Conservation (phyloP, 345 rosid genomes). For the Syzygium jambos region DNA sequence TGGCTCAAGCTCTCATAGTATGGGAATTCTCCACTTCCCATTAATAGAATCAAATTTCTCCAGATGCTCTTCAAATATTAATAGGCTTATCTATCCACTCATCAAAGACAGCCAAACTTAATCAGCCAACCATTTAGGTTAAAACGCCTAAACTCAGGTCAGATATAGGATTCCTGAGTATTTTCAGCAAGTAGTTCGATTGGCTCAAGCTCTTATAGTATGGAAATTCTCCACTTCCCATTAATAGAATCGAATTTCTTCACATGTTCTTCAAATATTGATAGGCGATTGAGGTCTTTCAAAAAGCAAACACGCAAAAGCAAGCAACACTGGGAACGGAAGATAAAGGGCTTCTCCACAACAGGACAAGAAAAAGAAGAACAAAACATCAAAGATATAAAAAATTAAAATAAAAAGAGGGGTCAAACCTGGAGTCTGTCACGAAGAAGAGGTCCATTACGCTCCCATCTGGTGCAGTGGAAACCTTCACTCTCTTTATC, state of each 20-base stretch:
- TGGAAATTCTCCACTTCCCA: not conserved
- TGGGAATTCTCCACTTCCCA: too few species aligned
- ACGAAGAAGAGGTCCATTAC: conserved; percentile 62
- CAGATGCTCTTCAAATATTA: too few species aligned
- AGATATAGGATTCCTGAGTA: not conserved
- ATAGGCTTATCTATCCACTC: not conserved
- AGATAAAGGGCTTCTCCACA: not conserved
- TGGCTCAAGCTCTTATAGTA: not conserved
- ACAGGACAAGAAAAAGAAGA: not conserved
- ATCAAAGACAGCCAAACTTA: not conserved
- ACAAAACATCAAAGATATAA: not conserved
- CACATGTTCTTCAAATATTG: not conserved
- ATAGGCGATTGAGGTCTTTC: not conserved
- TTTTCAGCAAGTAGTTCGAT: not conserved
- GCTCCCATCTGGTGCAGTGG: conserved; percentile 63
- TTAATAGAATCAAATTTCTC: too few species aligned
- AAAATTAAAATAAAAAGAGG: not conserved
- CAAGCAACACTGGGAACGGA: not conserved
- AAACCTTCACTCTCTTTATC: conserved; percentile 57
- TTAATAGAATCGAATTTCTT: not conserved
- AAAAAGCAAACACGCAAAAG: not conserved
- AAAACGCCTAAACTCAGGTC: not conserved
- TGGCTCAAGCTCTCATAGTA: too few species aligned
- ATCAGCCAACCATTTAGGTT: not conserved
- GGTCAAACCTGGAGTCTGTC: conserved; percentile 54